phyloP scores from a whole-genome alignment of 441 rosid genomes.

The Pelargonium fulgidum region DNA sequence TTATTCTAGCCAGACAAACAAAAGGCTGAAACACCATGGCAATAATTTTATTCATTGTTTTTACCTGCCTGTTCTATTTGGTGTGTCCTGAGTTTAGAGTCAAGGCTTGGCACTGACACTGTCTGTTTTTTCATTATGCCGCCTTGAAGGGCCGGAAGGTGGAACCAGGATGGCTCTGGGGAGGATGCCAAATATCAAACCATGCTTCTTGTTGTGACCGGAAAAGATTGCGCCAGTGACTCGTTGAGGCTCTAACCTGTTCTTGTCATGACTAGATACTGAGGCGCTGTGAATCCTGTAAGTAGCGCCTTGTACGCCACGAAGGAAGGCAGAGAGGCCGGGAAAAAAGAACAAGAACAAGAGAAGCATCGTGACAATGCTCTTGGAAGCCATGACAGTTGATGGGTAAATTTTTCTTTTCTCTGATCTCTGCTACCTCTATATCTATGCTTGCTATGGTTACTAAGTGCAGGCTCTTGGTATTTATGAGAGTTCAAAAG shows the following conservation, averaged over 20 bases:
- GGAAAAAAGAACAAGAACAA: neutral
- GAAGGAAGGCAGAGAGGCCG: neutral
- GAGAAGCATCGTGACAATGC: neutral
- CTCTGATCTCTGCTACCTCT: neutral
- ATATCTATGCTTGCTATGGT: neutral
- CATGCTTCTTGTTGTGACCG: neutral
- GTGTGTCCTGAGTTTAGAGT: neutral
- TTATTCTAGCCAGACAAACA: too few relatives aligned
- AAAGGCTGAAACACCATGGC: too few relatives aligned
- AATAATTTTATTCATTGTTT: too few relatives aligned
- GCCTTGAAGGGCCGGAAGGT: constrained; percentile 46
- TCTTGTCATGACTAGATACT: neutral
- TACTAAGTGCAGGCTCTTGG: neutral
- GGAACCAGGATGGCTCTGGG: constrained; percentile 28
- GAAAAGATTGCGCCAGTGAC: neutral
- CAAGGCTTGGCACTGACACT: neutral
- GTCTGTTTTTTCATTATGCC: constrained; percentile 25
- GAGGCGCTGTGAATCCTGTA: neutral
- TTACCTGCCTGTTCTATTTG: too few relatives aligned
- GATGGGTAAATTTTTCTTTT: neutral
- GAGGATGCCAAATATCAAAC: constrained; percentile 1
- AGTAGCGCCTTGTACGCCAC: neutral
- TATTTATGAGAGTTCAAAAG: neutral
- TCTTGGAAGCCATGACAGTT: neutral
- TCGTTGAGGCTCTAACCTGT: neutral